A percentile compares a stretch with the other conserved stretches of the same genome.
Evolutionary conservation across 805 yeast species (phyloP).

Genomic region (Spathaspora arborariae): DNA sequence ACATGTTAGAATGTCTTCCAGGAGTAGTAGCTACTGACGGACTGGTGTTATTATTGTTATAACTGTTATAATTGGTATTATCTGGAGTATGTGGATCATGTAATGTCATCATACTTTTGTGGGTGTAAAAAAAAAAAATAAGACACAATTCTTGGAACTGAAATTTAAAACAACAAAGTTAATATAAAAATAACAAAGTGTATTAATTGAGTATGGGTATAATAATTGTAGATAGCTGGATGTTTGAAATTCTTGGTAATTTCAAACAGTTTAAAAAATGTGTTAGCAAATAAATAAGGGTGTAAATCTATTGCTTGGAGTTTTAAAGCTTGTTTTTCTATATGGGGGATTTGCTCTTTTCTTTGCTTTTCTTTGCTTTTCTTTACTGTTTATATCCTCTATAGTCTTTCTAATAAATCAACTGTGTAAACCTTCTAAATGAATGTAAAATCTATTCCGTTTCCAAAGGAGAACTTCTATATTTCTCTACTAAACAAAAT

Average conservation of each 20-base stretch:
- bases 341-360: no score
- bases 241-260: neutral
- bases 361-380: neutral
- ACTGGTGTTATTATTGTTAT: neutral
- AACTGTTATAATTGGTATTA: neutral
- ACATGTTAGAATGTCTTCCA: neutral
- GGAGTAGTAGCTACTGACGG: neutral
- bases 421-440: neutral
- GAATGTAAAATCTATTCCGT: neutral
- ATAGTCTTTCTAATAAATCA: neutral
- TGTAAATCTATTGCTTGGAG: no score
- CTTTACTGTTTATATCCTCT: neutral
- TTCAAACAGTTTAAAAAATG: no score
- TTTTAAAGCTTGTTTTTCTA: no score
- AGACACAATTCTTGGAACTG: neutral
- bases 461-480: neutral
- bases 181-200: neutral
- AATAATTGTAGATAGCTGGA: neutral
- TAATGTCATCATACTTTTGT: slow-evolving; percentile 3
- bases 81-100: slow-evolving; percentile 1
- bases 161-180: neutral
- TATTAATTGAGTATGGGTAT: neutral
- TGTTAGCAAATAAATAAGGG: no score
- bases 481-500: neutral
- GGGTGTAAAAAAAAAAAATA: neutral